Percentiles rank a stretch among this genome's conserved stretches.
These are phyloP conservation scores for Rhexocercosporidium sp. DNA, from an alignment of 2,329 filamentous ascomycete genomes.

Conservation along the genomic window DNA sequence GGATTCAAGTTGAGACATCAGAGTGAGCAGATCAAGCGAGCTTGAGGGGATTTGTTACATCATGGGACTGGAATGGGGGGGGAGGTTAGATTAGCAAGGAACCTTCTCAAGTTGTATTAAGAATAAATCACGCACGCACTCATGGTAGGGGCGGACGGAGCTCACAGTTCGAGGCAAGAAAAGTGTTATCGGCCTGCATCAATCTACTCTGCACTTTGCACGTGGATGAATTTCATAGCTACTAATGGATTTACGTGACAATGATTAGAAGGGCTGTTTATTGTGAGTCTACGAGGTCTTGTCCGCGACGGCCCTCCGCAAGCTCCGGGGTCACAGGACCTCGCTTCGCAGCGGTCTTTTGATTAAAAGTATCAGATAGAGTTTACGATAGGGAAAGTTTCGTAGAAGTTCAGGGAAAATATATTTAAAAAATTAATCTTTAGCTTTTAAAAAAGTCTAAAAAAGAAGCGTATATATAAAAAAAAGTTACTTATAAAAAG, in stretches of 20 bases:
- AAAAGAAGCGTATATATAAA: too few species aligned
- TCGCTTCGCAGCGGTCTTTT: too few species aligned
- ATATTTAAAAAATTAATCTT: too few species aligned
- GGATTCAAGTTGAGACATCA: conserved; percentile 73
- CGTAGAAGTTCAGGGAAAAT: too few species aligned
- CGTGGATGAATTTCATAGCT: not conserved
- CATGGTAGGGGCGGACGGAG: not conserved
- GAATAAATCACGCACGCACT: not conserved
- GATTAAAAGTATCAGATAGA: too few species aligned
- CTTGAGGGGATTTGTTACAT: conserved; percentile 14
- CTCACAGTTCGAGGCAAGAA: not conserved
- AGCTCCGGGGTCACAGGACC: too few species aligned
- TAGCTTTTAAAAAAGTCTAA: too few species aligned
- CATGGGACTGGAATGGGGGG: not conserved
- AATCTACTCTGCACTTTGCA: not conserved
- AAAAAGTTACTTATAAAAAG: too few species aligned
- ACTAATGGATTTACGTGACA: not conserved
- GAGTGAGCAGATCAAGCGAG: conserved; percentile 35
- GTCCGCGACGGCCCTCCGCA: too few species aligned
- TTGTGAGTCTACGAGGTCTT: too few species aligned
- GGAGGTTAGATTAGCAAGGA: conserved; percentile 12
- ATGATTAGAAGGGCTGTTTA: not conserved
- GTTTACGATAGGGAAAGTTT: too few species aligned
- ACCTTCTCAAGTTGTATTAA: conserved; percentile 5
- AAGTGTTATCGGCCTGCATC: not conserved